A percentile compares a stretch with the other conserved stretches of the same genome.
Evolutionary conservation across 2,329 filamentous ascomycete genomes (phyloP).

Genomic region (Alternaria conjuncta): DNA sequence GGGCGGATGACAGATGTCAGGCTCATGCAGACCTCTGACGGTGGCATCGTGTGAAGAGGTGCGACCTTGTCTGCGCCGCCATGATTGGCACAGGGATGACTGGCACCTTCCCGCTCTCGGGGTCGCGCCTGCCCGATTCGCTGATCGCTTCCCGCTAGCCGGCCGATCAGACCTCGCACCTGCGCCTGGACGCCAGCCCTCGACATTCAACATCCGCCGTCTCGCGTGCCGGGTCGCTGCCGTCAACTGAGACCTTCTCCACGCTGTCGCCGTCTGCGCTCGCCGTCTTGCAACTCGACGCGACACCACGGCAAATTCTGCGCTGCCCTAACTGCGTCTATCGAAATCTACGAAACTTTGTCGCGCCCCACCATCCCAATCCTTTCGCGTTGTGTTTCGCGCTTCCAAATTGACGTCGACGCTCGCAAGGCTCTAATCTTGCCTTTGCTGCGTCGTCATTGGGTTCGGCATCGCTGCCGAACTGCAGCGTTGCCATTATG

Average conservation of each 20-base stretch:
- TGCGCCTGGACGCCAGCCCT: slow-evolving; percentile 12
- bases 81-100: slow-evolving; percentile 43
- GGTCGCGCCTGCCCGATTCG: slow-evolving; percentile 26
- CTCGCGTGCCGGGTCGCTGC: slow-evolving; percentile 10
- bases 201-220: slow-evolving; percentile 17
- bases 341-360: slow-evolving; percentile 4
- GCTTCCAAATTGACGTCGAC: neutral
- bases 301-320: slow-evolving; percentile 1
- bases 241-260: slow-evolving; percentile 1
- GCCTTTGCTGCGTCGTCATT: neutral
- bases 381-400: neutral
- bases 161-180: slow-evolving; percentile 41
- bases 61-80: slow-evolving; percentile 18
- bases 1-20: slow-evolving; percentile 39
- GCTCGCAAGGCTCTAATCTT: neutral
- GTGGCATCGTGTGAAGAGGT: slow-evolving; percentile 35
- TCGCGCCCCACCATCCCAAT: neutral
- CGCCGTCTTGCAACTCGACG: neutral
- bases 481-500: slow-evolving; percentile 2
- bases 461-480: slow-evolving; percentile 28
- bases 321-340: slow-evolving; percentile 1
- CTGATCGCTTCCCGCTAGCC: slow-evolving; percentile 35
- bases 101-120: slow-evolving; percentile 26
- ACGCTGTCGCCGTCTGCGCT: neutral
- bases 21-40: slow-evolving; percentile 18